A percentile compares a stretch with the other conserved stretches of the same genome.
Evolutionary conservation across 192 early-diverging fungal species (phyloP).

Genomic region (Coemansia sp.): DNA sequence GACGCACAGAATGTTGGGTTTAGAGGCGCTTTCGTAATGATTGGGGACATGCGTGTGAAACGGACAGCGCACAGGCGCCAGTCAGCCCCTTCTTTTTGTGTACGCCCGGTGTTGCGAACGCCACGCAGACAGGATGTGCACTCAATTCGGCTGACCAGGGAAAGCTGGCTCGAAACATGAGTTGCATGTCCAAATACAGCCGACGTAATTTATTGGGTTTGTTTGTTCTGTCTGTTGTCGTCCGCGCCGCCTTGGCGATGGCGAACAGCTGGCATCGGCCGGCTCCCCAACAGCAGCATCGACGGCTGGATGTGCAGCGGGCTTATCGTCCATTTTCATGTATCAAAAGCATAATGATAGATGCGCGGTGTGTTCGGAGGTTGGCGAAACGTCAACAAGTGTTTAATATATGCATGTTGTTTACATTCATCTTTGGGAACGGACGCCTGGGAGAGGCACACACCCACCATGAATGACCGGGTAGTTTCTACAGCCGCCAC

Average conservation of each 20-base stretch:
- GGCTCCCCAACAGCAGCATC: not conserved
- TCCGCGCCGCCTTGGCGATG: not conserved
- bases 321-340: not conserved
- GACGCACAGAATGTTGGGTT: not conserved
- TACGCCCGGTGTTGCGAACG: not conserved
- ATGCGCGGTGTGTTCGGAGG: not conserved
- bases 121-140: not conserved
- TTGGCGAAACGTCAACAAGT: not conserved
- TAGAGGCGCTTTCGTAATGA: not conserved
- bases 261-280: not conserved
- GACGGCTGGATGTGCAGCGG: not conserved
- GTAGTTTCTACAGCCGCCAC: slow-evolving; percentile 4
- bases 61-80: not conserved
- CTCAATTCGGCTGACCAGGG: not conserved
- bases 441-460: no score
- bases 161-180: not conserved
- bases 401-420: not conserved
- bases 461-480: not conserved
- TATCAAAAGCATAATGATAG: not conserved
- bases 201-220: not conserved
- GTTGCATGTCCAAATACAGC: not conserved
- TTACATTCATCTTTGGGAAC: no score
- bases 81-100: not conserved
- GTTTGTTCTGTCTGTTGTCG: not conserved
- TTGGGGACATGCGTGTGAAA: not conserved